phyloP scores from a whole-genome alignment of 441 rosid species.

The Heliophila coronopifolia region DNA sequence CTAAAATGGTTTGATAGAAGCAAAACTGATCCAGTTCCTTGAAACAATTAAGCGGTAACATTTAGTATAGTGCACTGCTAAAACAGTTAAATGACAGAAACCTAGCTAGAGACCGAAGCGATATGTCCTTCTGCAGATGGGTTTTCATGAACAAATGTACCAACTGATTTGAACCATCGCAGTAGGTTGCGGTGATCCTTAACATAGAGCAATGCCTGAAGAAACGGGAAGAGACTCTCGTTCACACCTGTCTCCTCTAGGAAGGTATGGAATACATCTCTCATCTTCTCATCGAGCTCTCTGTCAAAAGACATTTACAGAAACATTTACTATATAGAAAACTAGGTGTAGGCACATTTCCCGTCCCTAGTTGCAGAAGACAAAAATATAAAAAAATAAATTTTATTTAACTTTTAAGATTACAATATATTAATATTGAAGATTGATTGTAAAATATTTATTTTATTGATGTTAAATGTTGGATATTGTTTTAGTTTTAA shows the following conservation, averaged over 20 bases:
- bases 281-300: conserved; percentile 62
- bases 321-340: conserved; percentile 12
- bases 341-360: too few relatives aligned
- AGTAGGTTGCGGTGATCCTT: conserved; percentile 67
- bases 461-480: too few relatives aligned
- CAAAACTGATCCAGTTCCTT: neutral
- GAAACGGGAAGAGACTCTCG: conserved; percentile 68
- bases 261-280: conserved; percentile 62
- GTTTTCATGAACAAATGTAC: conserved; percentile 41
- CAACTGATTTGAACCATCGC: conserved; percentile 73
- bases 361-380: too few relatives aligned
- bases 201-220: conserved; percentile 87
- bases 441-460: too few relatives aligned
- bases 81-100: neutral
- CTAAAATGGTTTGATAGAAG: neutral
- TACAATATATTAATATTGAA: too few relatives aligned
- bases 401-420: too few relatives aligned
- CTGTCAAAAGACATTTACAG: conserved; percentile 22
- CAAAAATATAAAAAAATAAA: too few relatives aligned
- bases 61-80: neutral
- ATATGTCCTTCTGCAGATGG: conserved; percentile 16
- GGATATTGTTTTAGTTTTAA: too few relatives aligned
- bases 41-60: conserved; percentile 6
- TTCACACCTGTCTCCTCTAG: conserved; percentile 74
- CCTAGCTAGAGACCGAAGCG: neutral